These are phyloP conservation scores for Coemansia sp. DNA, from an alignment of 192 early-diverging fungal species.

Conservation along the genomic window DNA sequence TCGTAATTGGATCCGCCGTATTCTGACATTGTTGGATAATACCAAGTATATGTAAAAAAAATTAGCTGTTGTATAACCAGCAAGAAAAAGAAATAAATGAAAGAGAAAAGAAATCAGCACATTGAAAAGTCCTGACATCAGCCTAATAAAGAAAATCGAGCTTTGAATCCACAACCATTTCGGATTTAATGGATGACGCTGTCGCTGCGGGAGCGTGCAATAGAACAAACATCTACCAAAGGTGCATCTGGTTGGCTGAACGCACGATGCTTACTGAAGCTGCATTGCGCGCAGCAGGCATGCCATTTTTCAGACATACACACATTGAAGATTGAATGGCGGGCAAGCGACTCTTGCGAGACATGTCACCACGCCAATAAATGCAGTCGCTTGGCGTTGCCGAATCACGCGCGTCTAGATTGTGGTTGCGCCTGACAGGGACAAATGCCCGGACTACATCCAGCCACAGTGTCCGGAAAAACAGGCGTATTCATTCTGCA, in stretches of 20 bases:
- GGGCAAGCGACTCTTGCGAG: not conserved
- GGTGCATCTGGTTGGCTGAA: no score
- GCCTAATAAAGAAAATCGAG: not conserved
- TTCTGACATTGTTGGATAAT: slow-evolving; percentile 7
- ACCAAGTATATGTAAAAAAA: not conserved
- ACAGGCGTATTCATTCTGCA: not conserved
- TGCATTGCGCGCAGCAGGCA: not conserved
- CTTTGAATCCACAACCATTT: not conserved
- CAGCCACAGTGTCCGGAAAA: not conserved
- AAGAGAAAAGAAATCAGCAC: slow-evolving; percentile 9
- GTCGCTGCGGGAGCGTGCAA: no score
- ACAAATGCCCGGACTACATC: not conserved
- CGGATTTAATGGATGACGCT: no score
- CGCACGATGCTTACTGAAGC: not conserved
- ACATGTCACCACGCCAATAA: not conserved
- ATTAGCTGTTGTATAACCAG: slow-evolving; percentile 9
- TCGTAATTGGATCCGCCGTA: slow-evolving; percentile 1
- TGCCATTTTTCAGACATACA: not conserved
- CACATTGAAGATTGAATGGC: not conserved
- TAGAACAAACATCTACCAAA: no score
- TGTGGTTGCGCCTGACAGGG: not conserved
- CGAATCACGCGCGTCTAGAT: not conserved
- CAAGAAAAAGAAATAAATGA: not conserved
- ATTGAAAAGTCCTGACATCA: not conserved
- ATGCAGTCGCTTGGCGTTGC: not conserved